Base-by-base conservation (phyloP, 2,329 filamentous ascomycete genomes). In the Trichoderma koningiopsis region DNA sequence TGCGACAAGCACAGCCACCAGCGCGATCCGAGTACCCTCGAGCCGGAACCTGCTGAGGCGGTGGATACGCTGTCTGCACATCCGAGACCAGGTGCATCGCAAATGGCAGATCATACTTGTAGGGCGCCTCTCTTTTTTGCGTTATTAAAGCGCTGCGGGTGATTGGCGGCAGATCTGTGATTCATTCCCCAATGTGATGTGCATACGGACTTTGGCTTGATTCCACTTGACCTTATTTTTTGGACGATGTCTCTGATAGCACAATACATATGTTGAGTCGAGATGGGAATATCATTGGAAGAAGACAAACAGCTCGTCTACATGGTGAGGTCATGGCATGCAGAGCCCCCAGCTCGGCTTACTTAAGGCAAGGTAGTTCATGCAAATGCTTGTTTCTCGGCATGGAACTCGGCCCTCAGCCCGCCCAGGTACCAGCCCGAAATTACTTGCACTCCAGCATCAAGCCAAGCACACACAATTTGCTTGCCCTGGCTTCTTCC, bases 61-160 rank as follows among this genome's bases (percentile, higher is more conserved):
- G 61, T 52, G 61, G 61, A 35, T 40, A 47, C 47, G 29, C 40
- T 27, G 43, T 33, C 24, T 43, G 40, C 40, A 43, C 40, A 43
- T 43, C 40, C 19, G 40, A 43, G 40, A 43, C 56, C 33, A 40
- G 29, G 56, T 27, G 16, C 19, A 27, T 10, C 59, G 56, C 52
- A 40, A 43, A 37, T 67, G 35, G n/a, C 35, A 55, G 53, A 49
- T 57, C 62, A 58, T 22, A n/a, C n/a, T n/a, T n/a, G n/a, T n/a
- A 35, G 13, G 40, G 14, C 19, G 19, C 14, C 49, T 57, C 58
- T 37, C 16, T 29, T 37, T 37, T 29, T 27, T 68, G 66, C 58
- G 66, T 68, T 68, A 63, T 68, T 68, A 68, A 63, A 58, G 27
- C 29, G 40, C 55, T 19, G 55, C 29, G 8, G 64, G 29, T 59